A percentile compares a stretch with the other conserved stretches of the same genome.
These are phyloP conservation scores for Amanita polypyramis DNA, from an alignment of 768 basidiomycete species.

Conservation along the genomic window DNA sequence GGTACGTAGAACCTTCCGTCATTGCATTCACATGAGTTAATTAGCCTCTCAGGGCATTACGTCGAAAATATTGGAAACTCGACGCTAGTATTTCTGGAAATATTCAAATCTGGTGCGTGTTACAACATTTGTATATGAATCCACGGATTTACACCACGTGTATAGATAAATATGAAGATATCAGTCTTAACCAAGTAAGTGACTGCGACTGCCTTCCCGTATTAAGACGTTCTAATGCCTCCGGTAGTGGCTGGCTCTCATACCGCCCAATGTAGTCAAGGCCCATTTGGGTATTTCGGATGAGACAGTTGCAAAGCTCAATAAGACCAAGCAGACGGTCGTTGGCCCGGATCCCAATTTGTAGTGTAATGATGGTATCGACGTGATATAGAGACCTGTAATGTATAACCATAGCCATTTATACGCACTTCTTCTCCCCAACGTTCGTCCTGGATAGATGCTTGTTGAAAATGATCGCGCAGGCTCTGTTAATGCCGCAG, in stretches of 20 bases:
- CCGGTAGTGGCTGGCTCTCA: conserved; percentile 29
- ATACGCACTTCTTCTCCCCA: too few relatives aligned
- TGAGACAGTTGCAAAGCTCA: conserved; percentile 23
- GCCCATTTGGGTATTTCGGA: conserved; percentile 31
- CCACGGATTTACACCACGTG: not conserved
- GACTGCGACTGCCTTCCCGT: not conserved
- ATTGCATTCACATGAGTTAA: not conserved
- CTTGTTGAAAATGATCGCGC: too few relatives aligned
- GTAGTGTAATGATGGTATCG: not conserved
- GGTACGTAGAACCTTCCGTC: conserved; percentile 19
- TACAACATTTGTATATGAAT: not conserved
- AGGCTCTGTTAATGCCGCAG: too few relatives aligned
- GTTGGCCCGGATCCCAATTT: conserved; percentile 15
- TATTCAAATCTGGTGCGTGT: conserved; percentile 41
- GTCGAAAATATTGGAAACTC: conserved; percentile 57
- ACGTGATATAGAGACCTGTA: too few relatives aligned
- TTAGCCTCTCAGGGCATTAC: conserved; percentile 41
- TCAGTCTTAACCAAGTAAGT: conserved; percentile 37
- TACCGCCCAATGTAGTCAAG: conserved; percentile 34
- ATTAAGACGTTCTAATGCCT: not conserved
- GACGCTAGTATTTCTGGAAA: conserved; percentile 48
- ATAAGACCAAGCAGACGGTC: conserved; percentile 29
- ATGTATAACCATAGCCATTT: not conserved
- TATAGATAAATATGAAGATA: conserved; percentile 21
- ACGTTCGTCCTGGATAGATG: too few relatives aligned